Base-by-base conservation (phyloP, 1,139 yeast species). In the Taphrina pruni region DNA sequence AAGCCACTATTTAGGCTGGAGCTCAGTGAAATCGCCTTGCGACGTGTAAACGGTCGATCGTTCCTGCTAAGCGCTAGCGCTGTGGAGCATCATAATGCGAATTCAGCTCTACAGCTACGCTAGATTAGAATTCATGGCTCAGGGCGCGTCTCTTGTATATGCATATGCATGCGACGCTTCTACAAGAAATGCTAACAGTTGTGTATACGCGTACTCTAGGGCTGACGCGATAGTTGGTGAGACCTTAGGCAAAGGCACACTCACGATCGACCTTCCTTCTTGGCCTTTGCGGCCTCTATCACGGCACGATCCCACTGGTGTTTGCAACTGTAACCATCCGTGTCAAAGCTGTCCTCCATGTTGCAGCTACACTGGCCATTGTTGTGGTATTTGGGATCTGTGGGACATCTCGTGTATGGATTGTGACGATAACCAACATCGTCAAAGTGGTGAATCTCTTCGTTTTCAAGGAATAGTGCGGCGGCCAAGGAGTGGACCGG, bases 401-500 rank as follows among this genome's bases (percentile, higher is more conserved):
- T 78, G 0, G 99, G 99, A 77, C 97, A 93, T 35, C 96, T 84
- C 75, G 83, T 80, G 77, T 89, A 91, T 0, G 99, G 99, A 1
- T 84, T 81, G 79, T 94, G 98, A 62, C 78, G 56, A 79, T 90
- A 89, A 71, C 97, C 96, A 71, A 90, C 83, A 75, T 91, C 95
- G 70, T 88, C 90, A 77, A 90, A 88, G 82, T 87, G 88, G 77
- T 91, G 94, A 69, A 89, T 78, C 76, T 86, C 84, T 48, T 84
- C 86, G 77, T 84, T 84, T 72, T 87, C 86, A 76, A 89, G 79
- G 78, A 90, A 87, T 71, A 90, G 80, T 2, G 93, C 82, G n/a
- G 89, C 96, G 14, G 94, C 96, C 75, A 90, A 86, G 14, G 96
- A 88, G 77, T 90, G 97, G 51, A 90, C 88, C 50, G 97, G 96